phyloP scores from a whole-genome alignment of 2,329 filamentous ascomycete genomes.

The Mariannaea elegans region DNA sequence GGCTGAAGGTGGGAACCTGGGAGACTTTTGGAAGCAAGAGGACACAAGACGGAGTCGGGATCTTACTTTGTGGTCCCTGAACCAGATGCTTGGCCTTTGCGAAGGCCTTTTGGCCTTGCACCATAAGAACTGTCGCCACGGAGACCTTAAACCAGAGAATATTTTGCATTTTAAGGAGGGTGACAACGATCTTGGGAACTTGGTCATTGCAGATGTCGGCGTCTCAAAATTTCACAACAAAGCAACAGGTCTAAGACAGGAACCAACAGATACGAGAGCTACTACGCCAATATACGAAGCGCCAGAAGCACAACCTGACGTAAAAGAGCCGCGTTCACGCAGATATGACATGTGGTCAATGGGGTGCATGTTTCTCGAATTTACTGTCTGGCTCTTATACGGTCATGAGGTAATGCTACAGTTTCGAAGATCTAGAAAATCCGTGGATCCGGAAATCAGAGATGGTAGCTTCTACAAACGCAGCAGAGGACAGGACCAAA shows the following conservation, averaged over 20 bases:
- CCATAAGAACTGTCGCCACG: conserved; percentile 20
- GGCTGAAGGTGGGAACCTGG: conserved; percentile 27
- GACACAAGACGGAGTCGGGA: background rate
- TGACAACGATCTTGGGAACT: background rate
- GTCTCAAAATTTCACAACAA: conserved; percentile 23
- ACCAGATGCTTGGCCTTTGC: conserved; percentile 25
- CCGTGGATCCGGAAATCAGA: conserved; percentile 5
- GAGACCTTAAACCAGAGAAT: conserved; percentile 32
- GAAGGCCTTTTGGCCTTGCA: conserved; percentile 22
- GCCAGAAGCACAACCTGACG: conserved; percentile 19
- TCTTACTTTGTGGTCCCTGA: conserved; percentile 19
- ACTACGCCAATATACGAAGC: conserved; percentile 26
- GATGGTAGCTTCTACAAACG: conserved; percentile 21
- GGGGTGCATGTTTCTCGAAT: conserved; percentile 30
- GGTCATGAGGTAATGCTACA: background rate
- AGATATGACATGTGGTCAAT: conserved; percentile 30
- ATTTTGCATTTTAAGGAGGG: conserved; percentile 23
- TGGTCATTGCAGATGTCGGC: conserved; percentile 30
- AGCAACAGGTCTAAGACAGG: conserved; percentile 16
- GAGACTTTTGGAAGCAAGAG: conserved; percentile 18
- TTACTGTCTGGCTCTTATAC: conserved; percentile 25
- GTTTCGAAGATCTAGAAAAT: conserved; percentile 6
- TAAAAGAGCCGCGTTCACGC: conserved; percentile 4
- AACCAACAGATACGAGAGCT: conserved; percentile 13
- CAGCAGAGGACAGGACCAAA: background rate